Conservation (phyloP, 768 basidiomycete genomes). For the Hebeloma cylindrosporum region DNA sequence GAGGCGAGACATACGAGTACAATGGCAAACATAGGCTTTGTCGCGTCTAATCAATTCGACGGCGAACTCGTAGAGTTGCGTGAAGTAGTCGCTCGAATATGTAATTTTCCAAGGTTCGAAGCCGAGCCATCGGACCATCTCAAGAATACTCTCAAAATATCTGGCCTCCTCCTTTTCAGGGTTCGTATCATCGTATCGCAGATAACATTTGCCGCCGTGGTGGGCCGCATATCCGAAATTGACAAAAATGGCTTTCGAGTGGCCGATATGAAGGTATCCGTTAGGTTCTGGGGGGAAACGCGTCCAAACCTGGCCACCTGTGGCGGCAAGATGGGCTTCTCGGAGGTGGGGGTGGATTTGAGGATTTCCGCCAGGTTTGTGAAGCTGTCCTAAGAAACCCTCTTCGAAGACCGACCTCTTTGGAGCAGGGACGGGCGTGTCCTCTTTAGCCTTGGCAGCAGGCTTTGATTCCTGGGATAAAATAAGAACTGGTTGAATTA, state of each 20-base stretch:
- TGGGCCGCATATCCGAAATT: conserved; percentile 98
- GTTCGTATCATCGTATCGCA: conserved; percentile 98
- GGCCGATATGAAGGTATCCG: conserved; percentile 92
- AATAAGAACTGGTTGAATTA: conserved; percentile 1
- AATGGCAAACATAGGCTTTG: conserved; percentile 95
- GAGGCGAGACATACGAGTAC: conserved; percentile 70
- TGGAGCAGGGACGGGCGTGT: conserved; percentile 37
- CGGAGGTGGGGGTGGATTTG: conserved; percentile 79
- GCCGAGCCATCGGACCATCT: conserved; percentile 94
- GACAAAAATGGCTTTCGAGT: conserved; percentile 98
- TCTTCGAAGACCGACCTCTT: conserved; percentile 83
- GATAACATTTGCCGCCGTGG: conserved; percentile 88
- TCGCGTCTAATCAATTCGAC: conserved; percentile 85
- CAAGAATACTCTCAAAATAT: conserved; percentile 96
- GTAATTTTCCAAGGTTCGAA: conserved; percentile 99
- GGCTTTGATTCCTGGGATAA: conserved; percentile 48
- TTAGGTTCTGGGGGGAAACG: conserved; percentile 99
- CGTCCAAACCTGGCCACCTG: conserved; percentile 84
- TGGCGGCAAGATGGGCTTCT: conserved; percentile 76
- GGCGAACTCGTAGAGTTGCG: conserved; percentile 81
- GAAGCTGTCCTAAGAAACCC: conserved; percentile 90
- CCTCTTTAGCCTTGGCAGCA: conserved; percentile 28
- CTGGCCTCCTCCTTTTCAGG: conserved; percentile 95
- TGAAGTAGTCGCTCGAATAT: conserved; percentile 97
- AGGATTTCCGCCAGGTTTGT: conserved; percentile 92